Base-by-base conservation (phyloP, 257 asterid species). In the Solanum chaucha region DNA sequence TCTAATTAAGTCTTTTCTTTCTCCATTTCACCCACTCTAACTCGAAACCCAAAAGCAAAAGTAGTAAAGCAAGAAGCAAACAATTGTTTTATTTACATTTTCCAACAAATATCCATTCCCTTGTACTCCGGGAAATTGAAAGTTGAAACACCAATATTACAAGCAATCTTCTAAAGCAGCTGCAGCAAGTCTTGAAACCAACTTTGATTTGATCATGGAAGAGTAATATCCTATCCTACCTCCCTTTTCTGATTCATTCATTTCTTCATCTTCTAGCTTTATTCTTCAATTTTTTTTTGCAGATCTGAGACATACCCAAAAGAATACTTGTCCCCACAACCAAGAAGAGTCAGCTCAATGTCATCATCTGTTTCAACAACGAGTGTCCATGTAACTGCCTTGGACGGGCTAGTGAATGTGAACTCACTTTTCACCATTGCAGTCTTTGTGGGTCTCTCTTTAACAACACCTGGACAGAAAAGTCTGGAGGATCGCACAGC, bases 391-490 rank as follows among this genome's bases (percentile, higher is more conserved):
- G 98, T 96, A 68, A 94, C 97, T 78, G 99, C 99, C 80, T 98
- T 96, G 44, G 99, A 96, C 87, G 98, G 97, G 51, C 94, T 96
- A 2, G 99, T 95, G 12, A 96, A 93, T 38, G 98, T 96, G 44
- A 96, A 94, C 90, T 94, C 99, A 10, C 98, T 96, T 88, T 96
- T 96, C 95, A 93, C 99, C 8, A 89, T 96, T 80, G 99, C 99
- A 51, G 98, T 96, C 38, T 95, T 96, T 85, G 96, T 96, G 11
- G 98, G 98, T 0, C 94, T 96, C 44, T 96, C 99, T 1, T 89
- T 96, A 8, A 89, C 98, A 8, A 93, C 95, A 1, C 97, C 98
- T 8, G 93, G 94, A 13, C 99, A 96, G 90, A 95, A 87, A 88
- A 96, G 99, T 93, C 94, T 96, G 11, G 98, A 92, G 41, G 91